phyloP scores from a whole-genome alignment of 139 green algal species.

The Axilococcus clingmanii region DNA sequence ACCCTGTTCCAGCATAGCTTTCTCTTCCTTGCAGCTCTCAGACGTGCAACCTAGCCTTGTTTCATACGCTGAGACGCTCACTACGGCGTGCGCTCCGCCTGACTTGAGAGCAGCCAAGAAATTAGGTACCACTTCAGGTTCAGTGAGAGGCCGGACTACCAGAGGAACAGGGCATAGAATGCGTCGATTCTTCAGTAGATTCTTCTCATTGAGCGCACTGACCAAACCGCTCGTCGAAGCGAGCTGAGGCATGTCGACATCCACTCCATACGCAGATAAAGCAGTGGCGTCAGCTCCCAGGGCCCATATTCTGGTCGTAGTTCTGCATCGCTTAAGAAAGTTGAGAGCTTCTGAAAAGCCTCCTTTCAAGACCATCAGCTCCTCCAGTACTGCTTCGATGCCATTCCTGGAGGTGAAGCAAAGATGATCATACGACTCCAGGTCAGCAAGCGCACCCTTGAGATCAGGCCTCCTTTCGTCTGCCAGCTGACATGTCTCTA shows the following conservation, averaged over 20 bases:
- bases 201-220: slow-evolving; percentile 29
- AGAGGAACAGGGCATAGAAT: slow-evolving; percentile 62
- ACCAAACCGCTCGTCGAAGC: slow-evolving; percentile 60
- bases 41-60: slow-evolving; percentile 26
- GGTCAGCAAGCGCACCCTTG: background rate
- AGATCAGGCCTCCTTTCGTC: slow-evolving; percentile 24
- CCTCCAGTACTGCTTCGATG: slow-evolving; percentile 45
- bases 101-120: slow-evolving; percentile 52
- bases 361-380: slow-evolving; percentile 19
- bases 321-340: slow-evolving; percentile 8
- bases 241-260: slow-evolving; percentile 12
- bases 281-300: background rate
- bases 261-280: background rate
- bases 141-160: slow-evolving; percentile 45
- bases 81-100: slow-evolving; percentile 28
- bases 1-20: slow-evolving; percentile 34
- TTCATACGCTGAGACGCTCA: slow-evolving; percentile 52
- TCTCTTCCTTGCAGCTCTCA: slow-evolving; percentile 27
- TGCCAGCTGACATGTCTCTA: slow-evolving; percentile 35
- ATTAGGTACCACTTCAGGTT: slow-evolving; percentile 56
- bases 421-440: slow-evolving; percentile 32
- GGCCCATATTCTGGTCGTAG: background rate
- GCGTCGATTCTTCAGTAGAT: slow-evolving; percentile 21
- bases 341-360: slow-evolving; percentile 14
- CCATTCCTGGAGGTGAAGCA: slow-evolving; percentile 59